phyloP scores from a whole-genome alignment of 768 basidiomycete species.

The Tubosaeta brunneosetosa region DNA sequence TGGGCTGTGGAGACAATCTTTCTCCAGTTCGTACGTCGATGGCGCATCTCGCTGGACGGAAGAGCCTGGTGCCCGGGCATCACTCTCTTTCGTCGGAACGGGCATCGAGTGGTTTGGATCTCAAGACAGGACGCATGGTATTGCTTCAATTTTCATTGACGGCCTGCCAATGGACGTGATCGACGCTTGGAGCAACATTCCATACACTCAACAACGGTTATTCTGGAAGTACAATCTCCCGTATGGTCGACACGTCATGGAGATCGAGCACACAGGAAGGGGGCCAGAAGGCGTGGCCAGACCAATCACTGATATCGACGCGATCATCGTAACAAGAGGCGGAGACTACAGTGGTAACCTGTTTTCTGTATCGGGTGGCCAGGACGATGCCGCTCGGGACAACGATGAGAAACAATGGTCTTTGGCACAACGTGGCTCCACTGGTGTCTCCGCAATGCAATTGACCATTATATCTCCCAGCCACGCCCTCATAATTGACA shows the following conservation, averaged over 20 bases:
- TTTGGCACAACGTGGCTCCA: constrained; percentile 59
- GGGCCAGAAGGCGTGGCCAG: constrained; percentile 33
- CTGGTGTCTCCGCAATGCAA: constrained; percentile 80
- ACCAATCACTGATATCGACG: constrained; percentile 53
- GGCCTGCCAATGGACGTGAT: constrained; percentile 42
- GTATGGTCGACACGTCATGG: constrained; percentile 53
- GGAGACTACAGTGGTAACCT: constrained; percentile 1
- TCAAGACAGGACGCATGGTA: constrained; percentile 49
- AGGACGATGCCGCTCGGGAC: not conserved
- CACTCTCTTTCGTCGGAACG: constrained; percentile 64
- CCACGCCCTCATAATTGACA: constrained; percentile 74
- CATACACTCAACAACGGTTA: constrained; percentile 54
- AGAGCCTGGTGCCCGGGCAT: constrained; percentile 43
- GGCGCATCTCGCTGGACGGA: constrained; percentile 50
- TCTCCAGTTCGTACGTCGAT: constrained; percentile 47
- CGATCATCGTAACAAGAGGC: constrained; percentile 59
- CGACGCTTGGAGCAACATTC: constrained; percentile 38
- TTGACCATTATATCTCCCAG: constrained; percentile 60
- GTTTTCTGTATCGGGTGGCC: not conserved
- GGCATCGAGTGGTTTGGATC: constrained; percentile 78
- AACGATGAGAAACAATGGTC: constrained; percentile 41
- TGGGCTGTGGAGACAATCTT: constrained; percentile 54
- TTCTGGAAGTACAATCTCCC: constrained; percentile 57
- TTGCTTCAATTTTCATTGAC: constrained; percentile 55
- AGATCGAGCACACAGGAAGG: constrained; percentile 53